phyloP scores from a whole-genome alignment of 306 rosid species.

The Corylus heterophylla region DNA sequence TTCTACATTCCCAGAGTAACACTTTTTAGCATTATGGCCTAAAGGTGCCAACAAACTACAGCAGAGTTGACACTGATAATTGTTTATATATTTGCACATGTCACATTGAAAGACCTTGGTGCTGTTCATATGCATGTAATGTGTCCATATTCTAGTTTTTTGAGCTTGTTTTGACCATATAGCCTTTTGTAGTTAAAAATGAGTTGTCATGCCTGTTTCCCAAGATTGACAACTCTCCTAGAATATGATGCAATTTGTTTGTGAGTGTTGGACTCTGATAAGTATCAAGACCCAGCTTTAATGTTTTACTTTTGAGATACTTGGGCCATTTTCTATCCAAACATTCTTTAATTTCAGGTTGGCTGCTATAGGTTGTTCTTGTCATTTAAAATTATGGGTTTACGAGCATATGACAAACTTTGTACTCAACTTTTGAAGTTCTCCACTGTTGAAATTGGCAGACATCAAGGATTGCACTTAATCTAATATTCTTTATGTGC shows the following conservation, averaged over 20 bases:
- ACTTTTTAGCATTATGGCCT: background rate
- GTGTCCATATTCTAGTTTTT: background rate
- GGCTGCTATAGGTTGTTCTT: conserved; percentile 11
- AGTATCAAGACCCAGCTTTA: background rate
- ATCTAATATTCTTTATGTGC: conserved; percentile 17
- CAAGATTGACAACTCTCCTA: background rate
- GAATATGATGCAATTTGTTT: background rate
- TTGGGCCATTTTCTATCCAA: background rate
- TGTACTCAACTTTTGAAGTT: conserved; percentile 10
- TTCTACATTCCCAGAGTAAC: background rate
- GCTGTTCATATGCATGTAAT: background rate
- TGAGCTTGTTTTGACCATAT: background rate
- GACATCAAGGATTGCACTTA: background rate
- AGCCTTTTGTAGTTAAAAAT: background rate
- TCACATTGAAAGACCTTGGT: background rate
- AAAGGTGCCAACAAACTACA: background rate
- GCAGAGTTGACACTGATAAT: background rate
- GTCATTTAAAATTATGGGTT: background rate
- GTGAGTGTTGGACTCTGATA: background rate
- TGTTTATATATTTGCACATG: background rate
- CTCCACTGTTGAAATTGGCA: background rate
- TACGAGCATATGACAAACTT: conserved; percentile 5
- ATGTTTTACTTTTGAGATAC: background rate
- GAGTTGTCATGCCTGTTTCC: background rate
- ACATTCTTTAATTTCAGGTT: background rate